Conservation (phyloP, 1,284 basidiomycete genomes). For the Crucibulum parvulum region DNA sequence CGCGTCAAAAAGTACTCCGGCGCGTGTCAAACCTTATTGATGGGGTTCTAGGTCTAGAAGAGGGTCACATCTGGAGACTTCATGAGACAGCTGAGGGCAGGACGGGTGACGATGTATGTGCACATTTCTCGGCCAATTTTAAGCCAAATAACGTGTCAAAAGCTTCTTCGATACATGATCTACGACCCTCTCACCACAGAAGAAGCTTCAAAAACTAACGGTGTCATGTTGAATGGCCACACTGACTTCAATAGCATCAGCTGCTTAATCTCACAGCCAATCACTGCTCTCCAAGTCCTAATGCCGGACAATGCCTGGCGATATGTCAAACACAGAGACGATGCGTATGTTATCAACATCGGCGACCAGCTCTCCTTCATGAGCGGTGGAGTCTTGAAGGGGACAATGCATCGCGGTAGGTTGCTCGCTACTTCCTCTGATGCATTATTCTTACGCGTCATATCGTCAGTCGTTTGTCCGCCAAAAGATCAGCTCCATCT, state of each 20-base stretch:
- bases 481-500: slow-evolving; percentile 47
- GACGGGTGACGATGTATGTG: slow-evolving; percentile 36
- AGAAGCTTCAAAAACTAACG: slow-evolving; percentile 42
- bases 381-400: slow-evolving; percentile 49
- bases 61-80: slow-evolving; percentile 38
- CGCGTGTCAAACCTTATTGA: slow-evolving; percentile 35
- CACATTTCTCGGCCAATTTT: not conserved
- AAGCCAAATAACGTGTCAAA: not conserved
- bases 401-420: slow-evolving; percentile 49
- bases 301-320: slow-evolving; percentile 54
- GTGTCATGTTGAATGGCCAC: slow-evolving; percentile 50
- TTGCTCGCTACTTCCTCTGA: not conserved
- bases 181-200: slow-evolving; percentile 44
- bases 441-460: not conserved
- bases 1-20: slow-evolving; percentile 34
- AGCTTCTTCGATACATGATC: slow-evolving; percentile 55
- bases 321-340: slow-evolving; percentile 49
- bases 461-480: slow-evolving; percentile 40
- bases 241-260: slow-evolving; percentile 52
- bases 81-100: slow-evolving; percentile 32
- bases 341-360: slow-evolving; percentile 51
- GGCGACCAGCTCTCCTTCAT: slow-evolving; percentile 53
- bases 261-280: slow-evolving; percentile 48
- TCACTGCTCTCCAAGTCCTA: slow-evolving; percentile 55
- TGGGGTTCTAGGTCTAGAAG: slow-evolving; percentile 36